Evolutionary conservation across 2,329 filamentous ascomycete genomes (phyloP).

Genomic region (Ascochyta rabiei): DNA sequence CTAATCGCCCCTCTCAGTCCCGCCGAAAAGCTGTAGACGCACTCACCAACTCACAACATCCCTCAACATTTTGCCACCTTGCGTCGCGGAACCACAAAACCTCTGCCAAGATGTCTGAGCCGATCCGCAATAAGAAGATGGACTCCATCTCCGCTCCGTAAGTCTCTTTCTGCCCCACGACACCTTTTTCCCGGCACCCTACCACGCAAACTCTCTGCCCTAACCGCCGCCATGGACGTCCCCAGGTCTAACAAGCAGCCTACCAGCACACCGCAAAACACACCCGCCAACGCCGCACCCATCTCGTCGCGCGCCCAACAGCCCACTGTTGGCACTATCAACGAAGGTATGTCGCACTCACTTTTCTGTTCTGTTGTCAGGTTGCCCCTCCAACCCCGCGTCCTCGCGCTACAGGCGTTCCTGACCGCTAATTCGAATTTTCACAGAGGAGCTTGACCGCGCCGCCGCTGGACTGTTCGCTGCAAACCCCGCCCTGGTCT

Average conservation of each 20-base stretch:
- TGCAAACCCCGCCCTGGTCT: constrained; percentile 90
- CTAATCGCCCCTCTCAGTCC: constrained; percentile 28
- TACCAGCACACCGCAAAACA: constrained; percentile 94
- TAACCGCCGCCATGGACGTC: constrained; percentile 37
- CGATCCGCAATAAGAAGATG: constrained; percentile 70
- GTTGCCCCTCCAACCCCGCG: constrained; percentile 41
- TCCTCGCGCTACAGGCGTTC: constrained; percentile 24
- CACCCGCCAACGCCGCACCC: constrained; percentile 90
- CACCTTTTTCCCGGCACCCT: constrained; percentile 29
- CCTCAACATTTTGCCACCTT: constrained; percentile 41
- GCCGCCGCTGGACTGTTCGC: constrained; percentile 92
- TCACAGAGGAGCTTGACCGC: constrained; percentile 85
- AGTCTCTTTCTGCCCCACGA: constrained; percentile 49
- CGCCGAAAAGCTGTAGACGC: constrained; percentile 43
- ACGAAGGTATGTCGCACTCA: constrained; percentile 74
- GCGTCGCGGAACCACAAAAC: constrained; percentile 31
- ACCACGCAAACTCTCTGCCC: constrained; percentile 24
- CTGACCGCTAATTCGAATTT: constrained; percentile 48
- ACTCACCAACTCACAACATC: constrained; percentile 38
- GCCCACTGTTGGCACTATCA: constrained; percentile 91
- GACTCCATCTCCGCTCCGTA: constrained; percentile 69
- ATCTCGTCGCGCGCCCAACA: constrained; percentile 98
- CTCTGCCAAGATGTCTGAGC: constrained; percentile 65
- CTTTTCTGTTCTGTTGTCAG: constrained; percentile 8
- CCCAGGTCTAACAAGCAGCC: constrained; percentile 39